Base-by-base conservation (phyloP, 768 basidiomycete genomes). In the Heimioporus sp. region DNA sequence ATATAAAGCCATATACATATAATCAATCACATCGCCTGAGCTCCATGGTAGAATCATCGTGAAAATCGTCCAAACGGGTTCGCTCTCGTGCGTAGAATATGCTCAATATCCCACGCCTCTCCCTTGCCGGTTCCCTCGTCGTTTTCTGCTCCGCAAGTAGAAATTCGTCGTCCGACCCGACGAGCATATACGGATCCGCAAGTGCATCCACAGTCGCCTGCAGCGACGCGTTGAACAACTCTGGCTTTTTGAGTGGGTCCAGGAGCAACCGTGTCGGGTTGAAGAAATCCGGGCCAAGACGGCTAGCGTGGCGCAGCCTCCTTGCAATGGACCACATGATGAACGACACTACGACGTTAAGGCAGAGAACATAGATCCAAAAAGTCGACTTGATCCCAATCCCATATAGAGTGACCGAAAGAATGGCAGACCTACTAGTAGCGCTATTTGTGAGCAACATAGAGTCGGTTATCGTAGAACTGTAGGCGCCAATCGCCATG, bases 201-300 rank as follows among this genome's bases (percentile, higher is more conserved):
- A 51, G 36, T 3, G 49, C 30, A 6, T 54, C 35, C 2, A 51
- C 39, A 4, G 39, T 46, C 20, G 24, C 19, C 4, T 32, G n/a
- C 30, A 49, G 31, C n/a, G 54, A 49, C 0, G 47, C 40, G 21
- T 53, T 40, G 41, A 52, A 57, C 34, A 35, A 15, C 10, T 35
- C 34, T 35, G 34, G 34, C 34, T 35, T 53, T 38, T 51, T 51
- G 34, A 49, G 4, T 37, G 48, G 47, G 28, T 46, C 19, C 46
- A 58, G 6, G 30, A 52, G 21, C 9, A 58, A 15, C 0, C 47
- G 46, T 2, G 53, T 49, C 1, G 44, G 5, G 10, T 52, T 31
- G 38, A 58, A 13, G 19, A 54, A 58, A 34, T 51, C 40, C 10
- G 46, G 24, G 7, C 44, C 39, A 2, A 52, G 41, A 44, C n/a